Conservation (phyloP, 352 stramenopile species). For the Phytophthora sojae region DNA sequence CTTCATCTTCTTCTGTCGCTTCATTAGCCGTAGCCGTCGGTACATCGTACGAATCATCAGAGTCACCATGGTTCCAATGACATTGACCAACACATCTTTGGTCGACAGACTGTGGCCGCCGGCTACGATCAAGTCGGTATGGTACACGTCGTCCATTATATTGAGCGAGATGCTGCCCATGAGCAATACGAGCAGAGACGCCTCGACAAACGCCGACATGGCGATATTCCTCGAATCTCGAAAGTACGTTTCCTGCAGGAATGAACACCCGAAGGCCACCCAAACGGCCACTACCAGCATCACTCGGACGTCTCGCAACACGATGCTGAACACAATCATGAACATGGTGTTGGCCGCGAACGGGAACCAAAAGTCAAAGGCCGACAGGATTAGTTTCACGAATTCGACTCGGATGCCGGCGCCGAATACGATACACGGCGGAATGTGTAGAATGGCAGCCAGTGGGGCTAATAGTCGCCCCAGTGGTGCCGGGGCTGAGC, state of each 20-base stretch:
- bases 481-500: conserved; percentile 16
- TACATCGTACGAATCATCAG: conserved; percentile 39
- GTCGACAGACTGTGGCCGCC: conserved; percentile 30
- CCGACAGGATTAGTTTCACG: conserved; percentile 35
- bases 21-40: conserved; percentile 20
- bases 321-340: conserved; percentile 26
- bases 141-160: conserved; percentile 29
- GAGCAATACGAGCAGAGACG: conserved; percentile 27
- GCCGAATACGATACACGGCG: conserved; percentile 30
- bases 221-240: conserved; percentile 36
- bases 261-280: conserved; percentile 28
- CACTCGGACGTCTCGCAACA: conserved; percentile 18
- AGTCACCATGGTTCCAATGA: conserved; percentile 33
- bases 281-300: conserved; percentile 20
- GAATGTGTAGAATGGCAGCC: conserved; percentile 30
- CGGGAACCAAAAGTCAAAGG: conserved; percentile 40
- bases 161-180: conserved; percentile 36
- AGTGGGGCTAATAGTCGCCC: conserved; percentile 14
- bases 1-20: conserved; percentile 30
- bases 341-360: conserved; percentile 38
- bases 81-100: conserved; percentile 38
- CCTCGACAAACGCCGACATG: conserved; percentile 22
- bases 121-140: conserved; percentile 30
- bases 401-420: conserved; percentile 31
- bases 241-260: conserved; percentile 41